These are phyloP conservation scores for Globisporangium nodosum DNA, from an alignment of 352 stramenopile genomes.

Conservation along the genomic window DNA sequence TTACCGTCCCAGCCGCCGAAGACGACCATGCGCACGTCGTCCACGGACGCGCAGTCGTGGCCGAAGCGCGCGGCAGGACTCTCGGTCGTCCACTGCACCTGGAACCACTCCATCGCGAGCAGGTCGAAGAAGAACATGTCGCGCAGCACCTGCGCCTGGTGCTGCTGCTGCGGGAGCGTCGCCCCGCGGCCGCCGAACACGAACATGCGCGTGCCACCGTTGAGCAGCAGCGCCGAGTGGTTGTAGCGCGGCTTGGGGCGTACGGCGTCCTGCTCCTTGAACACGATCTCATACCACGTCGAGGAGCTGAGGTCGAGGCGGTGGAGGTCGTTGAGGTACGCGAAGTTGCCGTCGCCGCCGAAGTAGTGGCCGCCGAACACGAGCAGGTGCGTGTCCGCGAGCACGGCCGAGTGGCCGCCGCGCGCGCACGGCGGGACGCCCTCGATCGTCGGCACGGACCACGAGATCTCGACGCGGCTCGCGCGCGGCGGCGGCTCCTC, in stretches of 20 bases:
- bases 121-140: conserved; percentile 91
- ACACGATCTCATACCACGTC: conserved; percentile 62
- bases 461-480: conserved; percentile 47
- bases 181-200: conserved; percentile 66
- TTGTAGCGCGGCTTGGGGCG: conserved; percentile 76
- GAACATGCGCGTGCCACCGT: conserved; percentile 60
- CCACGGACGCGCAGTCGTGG: conserved; percentile 52
- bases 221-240: conserved; percentile 79
- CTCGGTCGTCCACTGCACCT: conserved; percentile 83
- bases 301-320: conserved; percentile 81
- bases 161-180: conserved; percentile 9
- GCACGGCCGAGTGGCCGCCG: conserved; percentile 60
- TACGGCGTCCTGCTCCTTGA: conserved; percentile 33
- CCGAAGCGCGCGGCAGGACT: conserved; percentile 70
- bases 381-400: conserved; percentile 78
- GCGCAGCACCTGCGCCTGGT: conserved; percentile 36
- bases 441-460: conserved; percentile 50
- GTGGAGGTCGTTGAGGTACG: conserved; percentile 90
- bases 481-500: conserved; percentile 16
- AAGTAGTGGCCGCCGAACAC: conserved; percentile 90
- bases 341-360: conserved; percentile 73
- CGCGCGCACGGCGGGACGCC: conserved; percentile 49
- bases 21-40: conserved; percentile 75
- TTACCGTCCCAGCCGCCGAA: conserved; percentile 87
- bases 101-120: conserved; percentile 70